Conservation (phyloP, 768 basidiomycete species). For the Rhizopogon sp. region DNA sequence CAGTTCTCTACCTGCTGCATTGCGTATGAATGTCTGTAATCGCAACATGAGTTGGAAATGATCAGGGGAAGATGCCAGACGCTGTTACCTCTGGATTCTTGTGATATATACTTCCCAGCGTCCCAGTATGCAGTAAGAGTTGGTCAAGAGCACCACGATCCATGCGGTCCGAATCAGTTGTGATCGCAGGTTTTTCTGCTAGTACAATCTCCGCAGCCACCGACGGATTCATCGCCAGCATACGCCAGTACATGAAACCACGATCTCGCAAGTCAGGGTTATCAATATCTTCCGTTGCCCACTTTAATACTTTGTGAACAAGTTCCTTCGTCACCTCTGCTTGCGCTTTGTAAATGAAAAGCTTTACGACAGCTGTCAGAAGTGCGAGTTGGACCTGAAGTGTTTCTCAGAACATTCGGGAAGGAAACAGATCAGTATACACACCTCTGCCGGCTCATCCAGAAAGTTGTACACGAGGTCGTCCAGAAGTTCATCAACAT, state of each 20-base stretch:
- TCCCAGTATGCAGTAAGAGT: conserved; percentile 88
- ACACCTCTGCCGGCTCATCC: conserved; percentile 90
- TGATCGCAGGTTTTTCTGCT: conserved; percentile 91
- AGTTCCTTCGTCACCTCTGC: conserved; percentile 84
- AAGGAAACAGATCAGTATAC: conserved; percentile 12
- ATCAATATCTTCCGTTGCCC: conserved; percentile 96
- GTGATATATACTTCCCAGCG: conserved; percentile 94
- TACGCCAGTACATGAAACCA: conserved; percentile 99
- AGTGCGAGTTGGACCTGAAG: conserved; percentile 90
- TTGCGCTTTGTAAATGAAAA: conserved; percentile 86
- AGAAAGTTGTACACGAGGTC: conserved; percentile 85
- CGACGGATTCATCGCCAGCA: conserved; percentile 88
- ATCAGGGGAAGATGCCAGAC: background rate
- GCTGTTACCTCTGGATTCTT: conserved; percentile 83
- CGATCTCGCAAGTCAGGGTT: conserved; percentile 97
- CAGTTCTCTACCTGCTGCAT: conserved; percentile 78
- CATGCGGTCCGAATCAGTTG: conserved; percentile 98
- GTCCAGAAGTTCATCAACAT: conserved; percentile 92
- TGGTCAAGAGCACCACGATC: conserved; percentile 95
- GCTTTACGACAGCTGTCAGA: conserved; percentile 90
- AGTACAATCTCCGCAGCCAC: conserved; percentile 89
- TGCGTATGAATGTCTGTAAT: conserved; percentile 85
- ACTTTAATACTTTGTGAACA: conserved; percentile 93
- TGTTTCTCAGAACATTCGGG: background rate
- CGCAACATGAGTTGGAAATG: conserved; percentile 9